These are phyloP conservation scores for Gaeumannomyces sp. DNA, from an alignment of 2,329 filamentous ascomycete species.

Conservation along the genomic window DNA sequence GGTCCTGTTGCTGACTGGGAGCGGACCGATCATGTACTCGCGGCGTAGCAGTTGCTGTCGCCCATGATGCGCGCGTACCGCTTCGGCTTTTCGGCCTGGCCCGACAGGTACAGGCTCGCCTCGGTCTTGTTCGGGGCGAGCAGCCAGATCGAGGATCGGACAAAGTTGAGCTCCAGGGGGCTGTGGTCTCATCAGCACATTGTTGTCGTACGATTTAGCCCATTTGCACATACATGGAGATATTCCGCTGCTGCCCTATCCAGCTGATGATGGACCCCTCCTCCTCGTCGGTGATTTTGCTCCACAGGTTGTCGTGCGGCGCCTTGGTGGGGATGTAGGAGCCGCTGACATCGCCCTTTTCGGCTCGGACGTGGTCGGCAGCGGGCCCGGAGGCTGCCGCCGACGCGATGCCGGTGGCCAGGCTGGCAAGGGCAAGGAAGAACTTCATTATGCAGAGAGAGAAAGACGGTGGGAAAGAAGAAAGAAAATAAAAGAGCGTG, in stretches of 20 bases:
- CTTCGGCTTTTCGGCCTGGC: constrained; percentile 3
- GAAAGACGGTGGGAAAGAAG: not conserved
- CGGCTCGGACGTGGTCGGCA: not conserved
- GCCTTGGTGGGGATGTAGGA: constrained; percentile 7
- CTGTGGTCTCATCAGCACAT: not conserved
- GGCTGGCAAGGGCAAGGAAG: not conserved
- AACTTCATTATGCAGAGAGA: not conserved
- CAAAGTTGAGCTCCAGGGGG: constrained; percentile 2
- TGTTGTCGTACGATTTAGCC: no score
- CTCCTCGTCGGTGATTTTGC: constrained; percentile 1
- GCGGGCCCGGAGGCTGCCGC: not conserved
- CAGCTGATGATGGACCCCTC: not conserved
- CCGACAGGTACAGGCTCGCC: constrained; percentile 1
- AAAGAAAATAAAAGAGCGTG: not conserved
- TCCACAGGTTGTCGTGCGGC: constrained; percentile 5
- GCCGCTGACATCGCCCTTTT: constrained; percentile 1
- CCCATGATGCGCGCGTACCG: constrained; percentile 2
- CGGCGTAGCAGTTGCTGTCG: not conserved
- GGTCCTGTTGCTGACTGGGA: constrained; percentile 34
- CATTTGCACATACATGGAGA: not conserved
- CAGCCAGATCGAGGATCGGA: not conserved
- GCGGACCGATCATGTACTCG: constrained; percentile 44
- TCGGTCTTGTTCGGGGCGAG: constrained; percentile 6
- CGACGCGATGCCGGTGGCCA: constrained; percentile 2
- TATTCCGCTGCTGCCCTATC: not conserved